phyloP scores from a whole-genome alignment of 2,329 filamentous ascomycete species.

The Trichophyton benhamiae region DNA sequence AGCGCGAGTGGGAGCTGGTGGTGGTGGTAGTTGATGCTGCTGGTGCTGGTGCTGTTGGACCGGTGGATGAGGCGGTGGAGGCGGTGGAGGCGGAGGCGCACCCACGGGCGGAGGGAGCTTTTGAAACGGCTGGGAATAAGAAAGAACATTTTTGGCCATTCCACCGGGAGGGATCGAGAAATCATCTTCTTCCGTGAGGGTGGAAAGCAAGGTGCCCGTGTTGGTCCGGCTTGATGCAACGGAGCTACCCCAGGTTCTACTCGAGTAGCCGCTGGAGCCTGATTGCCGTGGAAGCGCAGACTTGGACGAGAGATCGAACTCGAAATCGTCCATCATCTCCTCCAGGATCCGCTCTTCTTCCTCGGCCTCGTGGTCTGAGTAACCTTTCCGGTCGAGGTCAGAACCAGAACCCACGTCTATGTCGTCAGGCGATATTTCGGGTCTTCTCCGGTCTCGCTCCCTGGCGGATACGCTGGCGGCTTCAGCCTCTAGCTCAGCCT shows the following conservation, averaged over 20 bases:
- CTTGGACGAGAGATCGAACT: slow-evolving; percentile 57
- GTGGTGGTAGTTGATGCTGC: slow-evolving; percentile 13
- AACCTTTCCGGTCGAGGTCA: slow-evolving; percentile 28
- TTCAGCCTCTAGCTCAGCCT: slow-evolving; percentile 58
- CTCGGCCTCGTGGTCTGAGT: slow-evolving; percentile 52
- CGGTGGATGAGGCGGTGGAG: slow-evolving; percentile 11
- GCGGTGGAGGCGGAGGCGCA: slow-evolving; percentile 14
- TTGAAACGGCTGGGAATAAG: slow-evolving; percentile 26
- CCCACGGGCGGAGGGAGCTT: slow-evolving; percentile 26
- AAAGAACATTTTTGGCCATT: slow-evolving; percentile 22
- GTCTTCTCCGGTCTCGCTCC: slow-evolving; percentile 45
- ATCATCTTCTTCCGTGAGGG: slow-evolving; percentile 53
- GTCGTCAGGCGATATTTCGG: slow-evolving; percentile 19
- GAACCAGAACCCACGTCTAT: slow-evolving; percentile 10
- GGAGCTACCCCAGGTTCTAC: slow-evolving; percentile 69
- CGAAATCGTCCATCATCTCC: slow-evolving; percentile 80
- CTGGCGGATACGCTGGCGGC: slow-evolving; percentile 43
- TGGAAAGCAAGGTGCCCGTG: slow-evolving; percentile 55
- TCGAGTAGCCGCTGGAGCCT: slow-evolving; percentile 67
- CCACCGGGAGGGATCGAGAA: background rate
- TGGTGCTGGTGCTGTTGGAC: slow-evolving; percentile 14
- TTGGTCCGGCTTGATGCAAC: slow-evolving; percentile 60
- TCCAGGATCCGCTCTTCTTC: slow-evolving; percentile 68
- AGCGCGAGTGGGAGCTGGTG: slow-evolving; percentile 15
- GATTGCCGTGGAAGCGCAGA: slow-evolving; percentile 63